Evolutionary conservation across 768 basidiomycete genomes (phyloP), one percentile per base, ranked within the genome.

Genomic region (Lactarius tabidus): DNA sequence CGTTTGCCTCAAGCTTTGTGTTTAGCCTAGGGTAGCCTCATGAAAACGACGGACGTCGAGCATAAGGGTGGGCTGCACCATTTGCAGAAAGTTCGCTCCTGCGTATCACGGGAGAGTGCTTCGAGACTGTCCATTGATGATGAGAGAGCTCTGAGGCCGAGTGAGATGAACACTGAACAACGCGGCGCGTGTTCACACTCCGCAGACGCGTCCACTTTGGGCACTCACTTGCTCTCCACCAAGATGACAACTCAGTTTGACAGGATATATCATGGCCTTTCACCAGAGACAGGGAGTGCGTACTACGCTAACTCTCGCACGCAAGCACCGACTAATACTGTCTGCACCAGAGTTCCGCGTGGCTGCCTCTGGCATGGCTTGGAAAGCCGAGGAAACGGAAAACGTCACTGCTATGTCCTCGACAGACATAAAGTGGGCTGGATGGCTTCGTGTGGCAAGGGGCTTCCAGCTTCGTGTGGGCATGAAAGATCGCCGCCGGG

Each of bases 401-500:
- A 77, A 79, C 4, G 82, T 87, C 48, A 80, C 81, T 15, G 86
- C 89, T 14, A 81, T 95, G 64, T 79, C 86, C 15, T 81, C 85
- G 3, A 77, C 75, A 29, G 89, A 93, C 71, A 89, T 97, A 69
- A 94, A 92, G 76, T 93, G 89, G 87, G 87, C 85, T 0, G 89
- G 91, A 70, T 96, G 94, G 94, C 79, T 93, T 31, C 87, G 94
- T 55, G 95, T 97, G 35, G 97, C 94, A 48, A 85, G 97, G 39
- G 86, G 88, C 67, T 98, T 92, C 72, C 95, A 97, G 77, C 85
- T 99, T 26, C 83, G 92, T 55, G 78, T 98, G 38, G 91, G 88
- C 8, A 77, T 95, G 73, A 87, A 90, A 72, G 86, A 93, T 75
- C 82, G 88, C 73, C 81, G 83, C 54, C 82, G 85, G 70, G 89